These are phyloP conservation scores for Protomyces inouyei DNA, from an alignment of 1,139 yeast species.

Conservation along the genomic window DNA sequence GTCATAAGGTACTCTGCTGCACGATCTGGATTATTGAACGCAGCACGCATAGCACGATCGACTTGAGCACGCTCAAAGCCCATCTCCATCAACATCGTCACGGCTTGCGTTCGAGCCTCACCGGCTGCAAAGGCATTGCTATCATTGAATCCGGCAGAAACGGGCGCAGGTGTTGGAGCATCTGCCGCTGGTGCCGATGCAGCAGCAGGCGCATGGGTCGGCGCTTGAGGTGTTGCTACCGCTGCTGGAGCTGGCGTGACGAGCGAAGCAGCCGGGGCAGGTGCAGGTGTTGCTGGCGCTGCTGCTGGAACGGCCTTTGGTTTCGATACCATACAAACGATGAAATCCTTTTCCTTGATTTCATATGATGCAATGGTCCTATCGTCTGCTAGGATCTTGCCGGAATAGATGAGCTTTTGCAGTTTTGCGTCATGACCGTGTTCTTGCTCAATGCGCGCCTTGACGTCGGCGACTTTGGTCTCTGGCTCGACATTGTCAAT, in stretches of 20 bases:
- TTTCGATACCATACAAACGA: slow-evolving; percentile 71
- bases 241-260: slow-evolving; percentile 35
- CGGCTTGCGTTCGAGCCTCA: slow-evolving; percentile 59
- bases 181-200: slow-evolving; percentile 38
- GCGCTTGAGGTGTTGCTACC: slow-evolving; percentile 34
- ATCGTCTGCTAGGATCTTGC: slow-evolving; percentile 82
- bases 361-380: slow-evolving; percentile 67
- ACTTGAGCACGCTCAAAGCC: slow-evolving; percentile 88
- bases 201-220: slow-evolving; percentile 36
- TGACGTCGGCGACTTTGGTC: slow-evolving; percentile 65
- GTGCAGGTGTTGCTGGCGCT: slow-evolving; percentile 35
- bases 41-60: slow-evolving; percentile 87
- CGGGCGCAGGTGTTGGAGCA: slow-evolving; percentile 36
- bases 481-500: slow-evolving; percentile 62
- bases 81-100: slow-evolving; percentile 87
- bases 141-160: slow-evolving; percentile 37
- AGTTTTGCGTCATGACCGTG: slow-evolving; percentile 68
- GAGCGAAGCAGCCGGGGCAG: slow-evolving; percentile 32
- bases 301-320: slow-evolving; percentile 33
- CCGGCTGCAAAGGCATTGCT: slow-evolving; percentile 53
- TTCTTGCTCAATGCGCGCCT: slow-evolving; percentile 64
- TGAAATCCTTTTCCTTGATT: slow-evolving; percentile 82
- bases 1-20: slow-evolving; percentile 92
- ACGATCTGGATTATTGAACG: slow-evolving; percentile 94
- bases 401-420: slow-evolving; percentile 86